Conservation (phyloP, 1,284 basidiomycete species). For the Bondarzewia mesenterica region DNA sequence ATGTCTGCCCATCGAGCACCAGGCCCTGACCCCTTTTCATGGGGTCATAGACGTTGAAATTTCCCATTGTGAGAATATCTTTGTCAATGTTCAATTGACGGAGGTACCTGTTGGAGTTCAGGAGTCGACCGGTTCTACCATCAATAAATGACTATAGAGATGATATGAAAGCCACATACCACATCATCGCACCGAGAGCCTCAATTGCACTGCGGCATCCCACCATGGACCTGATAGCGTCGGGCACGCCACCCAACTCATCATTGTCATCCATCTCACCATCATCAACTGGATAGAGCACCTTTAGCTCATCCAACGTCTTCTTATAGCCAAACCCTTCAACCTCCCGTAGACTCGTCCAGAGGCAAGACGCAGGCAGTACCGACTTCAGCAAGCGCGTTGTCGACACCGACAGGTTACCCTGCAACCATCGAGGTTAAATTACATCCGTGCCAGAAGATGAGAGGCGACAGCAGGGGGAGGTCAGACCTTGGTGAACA, state of each 20-base stretch:
- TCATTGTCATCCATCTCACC: constrained; percentile 30
- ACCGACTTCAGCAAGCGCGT: constrained; percentile 74
- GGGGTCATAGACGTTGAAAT: constrained; percentile 95
- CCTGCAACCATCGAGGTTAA: constrained; percentile 34
- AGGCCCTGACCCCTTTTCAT: constrained; percentile 81
- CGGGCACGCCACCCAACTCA: constrained; percentile 49
- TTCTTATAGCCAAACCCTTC: constrained; percentile 76
- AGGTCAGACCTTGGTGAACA: constrained; percentile 77
- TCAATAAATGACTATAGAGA: too few species aligned
- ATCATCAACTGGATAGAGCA: constrained; percentile 42
- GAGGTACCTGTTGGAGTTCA: constrained; percentile 65
- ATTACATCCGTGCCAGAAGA: neutral
- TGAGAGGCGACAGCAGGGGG: neutral
- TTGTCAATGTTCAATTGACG: constrained; percentile 90
- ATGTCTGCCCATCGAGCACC: constrained; percentile 86
- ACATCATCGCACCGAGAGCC: constrained; percentile 85
- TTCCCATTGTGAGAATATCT: constrained; percentile 87
- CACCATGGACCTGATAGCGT: constrained; percentile 67
- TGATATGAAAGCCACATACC: constrained; percentile 33
- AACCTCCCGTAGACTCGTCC: constrained; percentile 78
- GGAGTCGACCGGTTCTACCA: too few species aligned
- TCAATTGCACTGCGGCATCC: constrained; percentile 64
- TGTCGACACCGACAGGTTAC: constrained; percentile 76
- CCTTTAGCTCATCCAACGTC: constrained; percentile 64
- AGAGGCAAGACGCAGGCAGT: constrained; percentile 72